Base-by-base conservation (phyloP, 192 early-diverging fungal genomes). In the Gaertneriomyces semiglobifer region DNA sequence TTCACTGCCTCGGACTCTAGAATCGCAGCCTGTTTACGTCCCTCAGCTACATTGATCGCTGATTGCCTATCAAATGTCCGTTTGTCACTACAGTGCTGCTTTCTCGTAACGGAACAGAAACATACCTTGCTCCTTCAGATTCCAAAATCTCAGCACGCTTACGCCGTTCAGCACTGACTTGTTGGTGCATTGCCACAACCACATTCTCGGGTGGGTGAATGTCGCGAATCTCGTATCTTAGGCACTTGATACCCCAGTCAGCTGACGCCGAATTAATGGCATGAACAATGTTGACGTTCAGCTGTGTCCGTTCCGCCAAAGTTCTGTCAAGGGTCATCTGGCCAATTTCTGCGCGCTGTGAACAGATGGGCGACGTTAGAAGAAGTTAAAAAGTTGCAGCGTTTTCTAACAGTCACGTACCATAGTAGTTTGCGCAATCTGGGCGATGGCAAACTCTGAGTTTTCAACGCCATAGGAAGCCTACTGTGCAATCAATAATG, bases 361-460 rank as follows among this genome's bases (percentile, higher is more conserved):
- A 25, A 10, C 7, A 64, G 25, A 38, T 6, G 14, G 41, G 0
- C 48, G 48, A 50, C 48, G 44, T 44, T 4, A 46, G 61, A n/a
- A 44, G 18, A n/a, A n/a, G n/a, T n/a, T 14, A 9, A 18, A 43
- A 16, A 40, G 14, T 44, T 47, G n/a, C 6, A 41, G 16, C 63
- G 46, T 16, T 7, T 19, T 50, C 6, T 39, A 10, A 33, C 18
- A 12, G 44, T 25, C 8, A 55, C 46, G 7, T 53, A 78, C 74
- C 96, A 98, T 96, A 0, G 96, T 96, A 6, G 96, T 98, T 75
- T 98, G 96, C n/a, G 96, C 96, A 62, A 98, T 82, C 76, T 98
- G 96, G 5, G 92, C 85, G 45, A 98, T 80, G 11, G 96, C 93
- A 79, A 94, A 98, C 73, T 96, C 93, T 33, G 91, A 88, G 74